Evolutionary conservation across 306 rosid species (phyloP).

Genomic region (Trifolium dubium): DNA sequence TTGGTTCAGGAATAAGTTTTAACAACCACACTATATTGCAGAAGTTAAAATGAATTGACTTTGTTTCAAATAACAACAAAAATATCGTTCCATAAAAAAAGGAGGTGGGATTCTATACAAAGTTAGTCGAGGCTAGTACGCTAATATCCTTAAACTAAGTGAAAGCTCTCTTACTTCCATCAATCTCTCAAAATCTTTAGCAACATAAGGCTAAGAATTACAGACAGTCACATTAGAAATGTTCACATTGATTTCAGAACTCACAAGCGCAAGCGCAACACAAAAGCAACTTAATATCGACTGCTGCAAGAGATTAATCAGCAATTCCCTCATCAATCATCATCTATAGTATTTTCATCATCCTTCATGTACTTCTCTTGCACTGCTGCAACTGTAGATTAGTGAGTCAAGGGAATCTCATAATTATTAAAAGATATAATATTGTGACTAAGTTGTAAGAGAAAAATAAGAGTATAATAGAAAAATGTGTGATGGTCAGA

Average conservation of each 20-base stretch:
- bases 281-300: not conserved
- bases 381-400: conserved; percentile 89
- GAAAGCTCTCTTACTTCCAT: not conserved
- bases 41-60: conserved; percentile 12
- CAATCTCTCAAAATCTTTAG: conserved; percentile 9
- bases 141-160: conserved; percentile 8
- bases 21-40: not conserved
- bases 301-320: conserved; percentile 2
- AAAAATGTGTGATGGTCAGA: conserved; percentile 10
- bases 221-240: not conserved
- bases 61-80: conserved; percentile 25
- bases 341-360: conserved; percentile 59
- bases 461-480: conserved; percentile 24
- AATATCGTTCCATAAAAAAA: not conserved
- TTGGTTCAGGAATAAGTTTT: too few species aligned
- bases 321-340: conserved; percentile 39
- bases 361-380: conserved; percentile 95
- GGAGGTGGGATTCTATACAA: conserved; percentile 15
- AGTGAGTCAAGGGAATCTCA: conserved; percentile 57
- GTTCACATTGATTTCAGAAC: conserved; percentile 2
- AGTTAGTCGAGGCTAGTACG: not conserved
- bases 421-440: not conserved
- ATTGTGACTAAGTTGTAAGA: not conserved
- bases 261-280: not conserved
- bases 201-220: conserved; percentile 5